phyloP scores from a whole-genome alignment of 2,329 filamentous ascomycete genomes.

The Fusarium transvaalense region DNA sequence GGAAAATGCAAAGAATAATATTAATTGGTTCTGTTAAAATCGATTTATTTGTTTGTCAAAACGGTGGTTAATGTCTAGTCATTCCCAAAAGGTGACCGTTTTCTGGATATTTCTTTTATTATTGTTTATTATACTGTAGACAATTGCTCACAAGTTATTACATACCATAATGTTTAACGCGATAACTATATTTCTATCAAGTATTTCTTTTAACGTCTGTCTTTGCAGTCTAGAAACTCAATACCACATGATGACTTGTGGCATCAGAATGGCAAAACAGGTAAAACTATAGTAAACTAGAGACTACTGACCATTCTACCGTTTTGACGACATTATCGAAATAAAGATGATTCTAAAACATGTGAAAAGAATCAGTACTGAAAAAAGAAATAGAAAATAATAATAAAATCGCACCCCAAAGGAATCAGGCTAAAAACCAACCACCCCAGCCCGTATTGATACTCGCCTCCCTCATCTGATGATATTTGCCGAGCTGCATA shows the following conservation, averaged over 20 bases:
- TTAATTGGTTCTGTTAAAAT: slow-evolving; percentile 34
- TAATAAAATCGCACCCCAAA: slow-evolving; percentile 8
- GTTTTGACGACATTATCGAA: slow-evolving; percentile 13
- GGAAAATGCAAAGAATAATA: neutral
- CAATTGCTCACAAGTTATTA: neutral
- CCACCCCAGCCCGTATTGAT: slow-evolving; percentile 15
- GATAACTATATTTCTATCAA: neutral
- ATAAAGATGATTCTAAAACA: neutral
- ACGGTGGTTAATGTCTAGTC: slow-evolving; percentile 31
- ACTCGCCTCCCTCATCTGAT: slow-evolving; percentile 33
- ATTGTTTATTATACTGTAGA: no score
- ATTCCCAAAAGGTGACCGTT: slow-evolving; percentile 40
- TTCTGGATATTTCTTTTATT: neutral
- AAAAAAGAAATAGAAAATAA: neutral
- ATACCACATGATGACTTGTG: neutral
- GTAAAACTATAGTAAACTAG: neutral
- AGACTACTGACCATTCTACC: neutral
- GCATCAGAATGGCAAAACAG: neutral
- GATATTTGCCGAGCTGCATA: slow-evolving; percentile 26
- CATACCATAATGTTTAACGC: neutral
- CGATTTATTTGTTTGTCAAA: slow-evolving; percentile 25
- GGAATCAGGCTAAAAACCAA: slow-evolving; percentile 26
- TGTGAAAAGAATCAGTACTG: neutral
- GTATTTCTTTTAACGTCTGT: neutral
- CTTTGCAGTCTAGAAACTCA: neutral